Evolutionary conservation across 371 early-diverging fungal species (phyloP).

Genomic region (Mucor sp.): DNA sequence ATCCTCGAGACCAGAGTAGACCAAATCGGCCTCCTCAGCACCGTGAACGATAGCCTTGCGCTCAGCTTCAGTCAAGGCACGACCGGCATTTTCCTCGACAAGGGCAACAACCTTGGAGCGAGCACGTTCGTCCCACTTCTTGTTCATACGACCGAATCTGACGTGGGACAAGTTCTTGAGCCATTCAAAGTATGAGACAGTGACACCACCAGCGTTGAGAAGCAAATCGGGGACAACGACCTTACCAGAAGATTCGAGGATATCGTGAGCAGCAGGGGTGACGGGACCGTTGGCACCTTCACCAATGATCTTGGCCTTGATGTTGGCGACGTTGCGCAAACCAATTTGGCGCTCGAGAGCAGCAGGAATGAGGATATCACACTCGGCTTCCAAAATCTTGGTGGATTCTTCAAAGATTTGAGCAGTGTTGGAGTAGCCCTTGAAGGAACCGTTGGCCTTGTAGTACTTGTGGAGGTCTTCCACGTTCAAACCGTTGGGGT

Average conservation of each 20-base stretch:
- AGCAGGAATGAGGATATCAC: slow-evolving; percentile 86
- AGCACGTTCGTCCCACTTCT: slow-evolving; percentile 88
- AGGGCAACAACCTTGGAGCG: slow-evolving; percentile 74
- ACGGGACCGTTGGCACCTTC: slow-evolving; percentile 91
- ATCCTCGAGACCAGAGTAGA: slow-evolving; percentile 90
- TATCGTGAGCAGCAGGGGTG: slow-evolving; percentile 80
- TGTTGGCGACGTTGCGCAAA: slow-evolving; percentile 71
- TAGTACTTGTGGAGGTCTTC: slow-evolving; percentile 72
- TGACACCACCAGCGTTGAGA: slow-evolving; percentile 89
- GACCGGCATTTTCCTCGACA: slow-evolving; percentile 82
- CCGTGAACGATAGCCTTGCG: slow-evolving; percentile 83
- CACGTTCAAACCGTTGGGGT: slow-evolving; percentile 72
- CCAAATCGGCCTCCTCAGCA: slow-evolving; percentile 90
- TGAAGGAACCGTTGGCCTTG: slow-evolving; percentile 68
- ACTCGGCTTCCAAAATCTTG: slow-evolving; percentile 76
- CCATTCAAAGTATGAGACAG: slow-evolving; percentile 86
- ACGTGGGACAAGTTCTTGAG: slow-evolving; percentile 87
- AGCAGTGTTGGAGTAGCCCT: slow-evolving; percentile 66
- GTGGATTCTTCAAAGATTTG: slow-evolving; percentile 63
- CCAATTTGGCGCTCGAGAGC: slow-evolving; percentile 90
- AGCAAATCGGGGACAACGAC: slow-evolving; percentile 83
- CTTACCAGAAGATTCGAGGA: slow-evolving; percentile 66
- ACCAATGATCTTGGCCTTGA: slow-evolving; percentile 87
- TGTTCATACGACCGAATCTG: slow-evolving; percentile 91
- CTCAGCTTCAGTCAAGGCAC: slow-evolving; percentile 65